Evolutionary conservation across 2,329 filamentous ascomycete genomes (phyloP).

Genomic region (Aureobasidium sp.): DNA sequence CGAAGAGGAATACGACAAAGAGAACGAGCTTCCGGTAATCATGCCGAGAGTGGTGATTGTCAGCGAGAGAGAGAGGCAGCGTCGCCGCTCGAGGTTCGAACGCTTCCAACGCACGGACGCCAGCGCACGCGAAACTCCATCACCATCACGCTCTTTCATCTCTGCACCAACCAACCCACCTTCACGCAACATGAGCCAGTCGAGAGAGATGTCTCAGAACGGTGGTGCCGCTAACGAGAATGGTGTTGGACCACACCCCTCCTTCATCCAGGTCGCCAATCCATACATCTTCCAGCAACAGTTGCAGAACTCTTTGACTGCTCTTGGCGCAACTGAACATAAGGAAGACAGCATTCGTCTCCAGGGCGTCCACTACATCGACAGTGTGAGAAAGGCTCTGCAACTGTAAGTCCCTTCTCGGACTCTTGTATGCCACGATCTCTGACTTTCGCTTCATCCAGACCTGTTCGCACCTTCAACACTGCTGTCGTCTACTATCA

Average conservation of each 20-base stretch:
- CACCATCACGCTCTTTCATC: background rate
- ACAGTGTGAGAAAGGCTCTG: slow-evolving; percentile 68
- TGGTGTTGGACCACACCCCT: slow-evolving; percentile 45
- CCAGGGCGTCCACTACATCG: slow-evolving; percentile 82
- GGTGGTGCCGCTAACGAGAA: background rate
- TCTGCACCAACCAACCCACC: background rate
- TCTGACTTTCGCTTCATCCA: slow-evolving; percentile 27
- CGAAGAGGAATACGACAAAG: background rate
- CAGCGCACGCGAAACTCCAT: background rate
- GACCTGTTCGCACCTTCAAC: slow-evolving; percentile 82
- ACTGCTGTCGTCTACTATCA: slow-evolving; percentile 91
- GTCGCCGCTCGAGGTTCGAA: background rate
- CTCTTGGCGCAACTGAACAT: slow-evolving; percentile 58
- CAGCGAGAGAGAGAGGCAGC: background rate
- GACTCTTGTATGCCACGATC: background rate
- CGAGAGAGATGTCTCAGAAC: background rate
- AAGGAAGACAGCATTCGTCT: slow-evolving; percentile 73
- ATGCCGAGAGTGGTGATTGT: background rate
- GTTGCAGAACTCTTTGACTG: slow-evolving; percentile 62
- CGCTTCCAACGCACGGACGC: background rate
- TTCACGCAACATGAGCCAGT: background rate
- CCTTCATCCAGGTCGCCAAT: slow-evolving; percentile 54
- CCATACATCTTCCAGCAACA: slow-evolving; percentile 78
- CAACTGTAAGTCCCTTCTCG: slow-evolving; percentile 54
- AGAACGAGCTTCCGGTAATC: background rate